Percentiles rank a stretch among this genome's conserved stretches.
These are phyloP conservation scores for Mytilinidion resinicola DNA, from an alignment of 495 filamentous ascomycete species.

Conservation along the genomic window DNA sequence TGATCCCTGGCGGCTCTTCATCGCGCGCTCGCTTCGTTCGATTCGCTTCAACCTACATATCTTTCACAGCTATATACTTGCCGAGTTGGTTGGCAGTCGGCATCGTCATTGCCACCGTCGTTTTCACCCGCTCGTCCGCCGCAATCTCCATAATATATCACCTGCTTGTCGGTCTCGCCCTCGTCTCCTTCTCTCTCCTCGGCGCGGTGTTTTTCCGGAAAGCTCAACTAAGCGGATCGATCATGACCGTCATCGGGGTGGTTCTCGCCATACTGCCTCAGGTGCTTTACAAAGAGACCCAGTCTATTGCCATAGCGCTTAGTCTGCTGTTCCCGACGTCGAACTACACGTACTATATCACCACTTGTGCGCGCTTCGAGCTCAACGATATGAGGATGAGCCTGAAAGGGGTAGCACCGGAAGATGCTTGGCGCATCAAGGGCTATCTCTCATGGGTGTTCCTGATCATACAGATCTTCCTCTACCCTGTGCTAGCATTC, in stretches of 20 bases:
- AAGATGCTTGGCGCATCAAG: conserved; percentile 55
- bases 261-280: conserved; percentile 41
- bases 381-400: conserved; percentile 19
- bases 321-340: conserved; percentile 37
- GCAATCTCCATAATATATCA: conserved; percentile 40
- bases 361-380: conserved; percentile 35
- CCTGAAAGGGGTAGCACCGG: conserved; percentile 30
- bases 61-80: conserved; percentile 43
- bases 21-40: conserved; percentile 37
- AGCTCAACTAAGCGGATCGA: conserved; percentile 44
- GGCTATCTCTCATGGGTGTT: conserved; percentile 65
- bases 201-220: conserved; percentile 42
- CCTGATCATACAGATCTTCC: conserved; percentile 66
- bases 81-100: conserved; percentile 41
- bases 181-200: conserved; percentile 40
- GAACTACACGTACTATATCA: conserved; percentile 38
- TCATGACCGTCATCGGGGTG: conserved; percentile 37
- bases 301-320: conserved; percentile 25
- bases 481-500: conserved; percentile 64
- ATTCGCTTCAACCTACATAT: conserved; percentile 33
- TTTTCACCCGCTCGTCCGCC: conserved; percentile 36
- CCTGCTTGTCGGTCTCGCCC: conserved; percentile 36
- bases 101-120: conserved; percentile 33
- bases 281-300: conserved; percentile 32
- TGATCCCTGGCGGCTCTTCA: conserved; percentile 35